These are phyloP conservation scores for Curvularia eragrostidis DNA, from an alignment of 2,329 filamentous ascomycete genomes.

Conservation along the genomic window DNA sequence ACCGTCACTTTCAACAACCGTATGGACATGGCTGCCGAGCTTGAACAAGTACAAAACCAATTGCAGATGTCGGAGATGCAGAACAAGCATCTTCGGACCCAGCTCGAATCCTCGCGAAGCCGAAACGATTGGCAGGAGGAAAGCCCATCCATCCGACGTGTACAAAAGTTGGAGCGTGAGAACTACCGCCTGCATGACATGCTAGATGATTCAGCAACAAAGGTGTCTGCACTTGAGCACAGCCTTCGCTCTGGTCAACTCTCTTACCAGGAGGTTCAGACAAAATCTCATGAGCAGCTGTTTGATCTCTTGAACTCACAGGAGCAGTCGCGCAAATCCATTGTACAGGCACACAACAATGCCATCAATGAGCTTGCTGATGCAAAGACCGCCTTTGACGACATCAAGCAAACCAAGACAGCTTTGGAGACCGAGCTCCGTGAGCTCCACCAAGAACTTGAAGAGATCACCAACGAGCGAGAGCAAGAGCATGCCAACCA, in stretches of 20 bases:
- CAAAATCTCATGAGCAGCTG: conserved; percentile 92
- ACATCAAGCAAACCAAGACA: conserved; percentile 80
- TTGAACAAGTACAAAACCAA: conserved; percentile 93
- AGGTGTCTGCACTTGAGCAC: conserved; percentile 87
- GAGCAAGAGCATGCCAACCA: conserved; percentile 90
- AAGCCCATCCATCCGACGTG: conserved; percentile 77
- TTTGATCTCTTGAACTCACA: conserved; percentile 92
- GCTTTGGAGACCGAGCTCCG: conserved; percentile 85
- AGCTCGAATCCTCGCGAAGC: conserved; percentile 74
- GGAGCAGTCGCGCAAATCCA: conserved; percentile 81
- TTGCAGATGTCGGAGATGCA: conserved; percentile 94
- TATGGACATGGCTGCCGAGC: conserved; percentile 88
- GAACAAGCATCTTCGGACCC: conserved; percentile 88
- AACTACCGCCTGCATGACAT: conserved; percentile 92
- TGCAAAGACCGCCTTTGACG: conserved; percentile 85
- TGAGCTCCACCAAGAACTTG: conserved; percentile 81
- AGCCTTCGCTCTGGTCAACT: conserved; percentile 86
- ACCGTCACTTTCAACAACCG: conserved; percentile 83
- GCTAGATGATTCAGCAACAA: conserved; percentile 91
- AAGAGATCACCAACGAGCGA: conserved; percentile 76
- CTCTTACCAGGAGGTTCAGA: conserved; percentile 87
- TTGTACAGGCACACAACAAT: conserved; percentile 85
- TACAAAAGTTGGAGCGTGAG: conserved; percentile 90
- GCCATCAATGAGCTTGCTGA: conserved; percentile 85
- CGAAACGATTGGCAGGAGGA: conserved; percentile 72